phyloP scores from a whole-genome alignment of 768 basidiomycete species.

The Trametes maxima region DNA sequence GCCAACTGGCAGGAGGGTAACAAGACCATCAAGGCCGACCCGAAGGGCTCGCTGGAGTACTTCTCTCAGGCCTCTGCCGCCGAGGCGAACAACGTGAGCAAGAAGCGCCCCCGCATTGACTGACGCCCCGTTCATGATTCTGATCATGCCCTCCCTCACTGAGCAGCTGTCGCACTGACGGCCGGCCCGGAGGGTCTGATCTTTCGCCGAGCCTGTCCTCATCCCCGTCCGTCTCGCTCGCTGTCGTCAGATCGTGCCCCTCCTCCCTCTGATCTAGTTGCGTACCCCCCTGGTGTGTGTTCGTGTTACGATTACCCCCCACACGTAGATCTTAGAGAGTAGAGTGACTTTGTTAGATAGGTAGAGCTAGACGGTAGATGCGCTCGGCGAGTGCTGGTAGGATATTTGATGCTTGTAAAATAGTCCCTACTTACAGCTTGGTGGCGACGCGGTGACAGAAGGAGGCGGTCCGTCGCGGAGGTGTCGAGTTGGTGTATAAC shows the following conservation, averaged over 20 bases:
- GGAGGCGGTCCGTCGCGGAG: background rate
- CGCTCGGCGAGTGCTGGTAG: slow-evolving; percentile 15
- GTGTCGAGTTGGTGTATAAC: slow-evolving; percentile 6
- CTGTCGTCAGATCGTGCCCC: slow-evolving; percentile 23
- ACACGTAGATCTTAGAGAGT: slow-evolving; percentile 21
- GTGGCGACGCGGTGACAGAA: background rate
- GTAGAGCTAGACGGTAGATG: slow-evolving; percentile 15
- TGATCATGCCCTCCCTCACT: slow-evolving; percentile 23
- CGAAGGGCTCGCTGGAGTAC: slow-evolving; percentile 72
- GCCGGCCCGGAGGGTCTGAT: slow-evolving; percentile 21
- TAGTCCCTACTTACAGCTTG: slow-evolving; percentile 16
- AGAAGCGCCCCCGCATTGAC: slow-evolving; percentile 62
- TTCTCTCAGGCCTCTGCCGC: slow-evolving; percentile 44
- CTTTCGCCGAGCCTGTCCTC: slow-evolving; percentile 20
- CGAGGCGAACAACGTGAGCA: slow-evolving; percentile 43
- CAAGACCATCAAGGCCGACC: slow-evolving; percentile 84
- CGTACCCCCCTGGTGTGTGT: slow-evolving; percentile 9
- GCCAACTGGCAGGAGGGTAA: slow-evolving; percentile 84
- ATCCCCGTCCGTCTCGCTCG: slow-evolving; percentile 4
- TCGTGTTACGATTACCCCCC: background rate
- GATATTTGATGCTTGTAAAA: slow-evolving; percentile 16
- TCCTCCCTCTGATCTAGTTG: slow-evolving; percentile 23
- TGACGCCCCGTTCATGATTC: slow-evolving; percentile 32
- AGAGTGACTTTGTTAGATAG: slow-evolving; percentile 11
- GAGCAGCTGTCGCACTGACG: slow-evolving; percentile 24